Conservation (phyloP, 345 rosid species). For the Toxicodendron radicans region DNA sequence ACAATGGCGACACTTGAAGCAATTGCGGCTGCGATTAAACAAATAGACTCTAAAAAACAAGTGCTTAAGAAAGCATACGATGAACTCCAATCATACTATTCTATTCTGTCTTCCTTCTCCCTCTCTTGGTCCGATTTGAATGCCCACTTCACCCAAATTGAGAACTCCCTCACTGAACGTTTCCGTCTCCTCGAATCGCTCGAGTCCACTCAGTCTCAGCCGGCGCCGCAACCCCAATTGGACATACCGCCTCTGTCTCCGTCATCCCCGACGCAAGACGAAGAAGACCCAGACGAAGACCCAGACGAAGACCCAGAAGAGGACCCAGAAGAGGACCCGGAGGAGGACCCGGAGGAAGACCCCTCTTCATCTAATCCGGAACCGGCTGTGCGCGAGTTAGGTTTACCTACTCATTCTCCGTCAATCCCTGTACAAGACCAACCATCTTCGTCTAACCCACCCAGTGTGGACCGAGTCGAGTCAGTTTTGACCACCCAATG, state of each 20-base stretch:
- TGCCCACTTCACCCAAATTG: slow-evolving; percentile 56
- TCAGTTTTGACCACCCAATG: neutral
- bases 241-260: neutral
- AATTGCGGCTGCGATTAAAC: slow-evolving; percentile 55
- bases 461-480: neutral
- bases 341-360: neutral
- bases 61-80: slow-evolving; percentile 62
- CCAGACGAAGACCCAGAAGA: neutral
- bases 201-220: slow-evolving; percentile 4
- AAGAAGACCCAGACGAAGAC: too few relatives aligned
- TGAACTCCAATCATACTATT: slow-evolving; percentile 53
- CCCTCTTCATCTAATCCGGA: neutral
- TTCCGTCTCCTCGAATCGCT: slow-evolving; percentile 51
- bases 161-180: slow-evolving; percentile 41
- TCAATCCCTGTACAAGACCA: neutral
- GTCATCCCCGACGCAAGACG: neutral
- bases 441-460: neutral
- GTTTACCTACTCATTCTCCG: neutral
- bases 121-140: slow-evolving; percentile 76
- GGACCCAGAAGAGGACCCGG: too few relatives aligned
- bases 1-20: slow-evolving; percentile 39
- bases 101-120: slow-evolving; percentile 47
- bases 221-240: neutral
- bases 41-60: slow-evolving; percentile 50
- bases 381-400: neutral